A percentile compares a stretch with the other conserved stretches of the same genome.
Conservation (phyloP, 2,329 filamentous ascomycete genomes). For the Botryosphaeria agaves region DNA sequence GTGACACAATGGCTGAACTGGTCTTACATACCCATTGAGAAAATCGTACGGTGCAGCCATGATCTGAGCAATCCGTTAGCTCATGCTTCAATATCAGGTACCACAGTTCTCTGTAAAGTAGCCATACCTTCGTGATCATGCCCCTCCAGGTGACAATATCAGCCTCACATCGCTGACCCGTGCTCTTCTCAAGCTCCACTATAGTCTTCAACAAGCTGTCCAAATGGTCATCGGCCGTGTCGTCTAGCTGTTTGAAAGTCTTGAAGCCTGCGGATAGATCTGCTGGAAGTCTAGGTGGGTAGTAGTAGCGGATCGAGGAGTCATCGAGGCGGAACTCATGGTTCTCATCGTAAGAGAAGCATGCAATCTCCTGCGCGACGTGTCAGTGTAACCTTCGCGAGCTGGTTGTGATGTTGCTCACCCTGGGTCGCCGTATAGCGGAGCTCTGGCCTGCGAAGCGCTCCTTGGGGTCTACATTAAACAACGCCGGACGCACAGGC, state of each 20-base stretch:
- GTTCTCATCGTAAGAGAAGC: constrained; percentile 81
- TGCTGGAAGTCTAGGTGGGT: constrained; percentile 46
- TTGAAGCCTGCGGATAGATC: constrained; percentile 72
- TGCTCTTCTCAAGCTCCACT: constrained; percentile 51
- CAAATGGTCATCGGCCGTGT: constrained; percentile 70
- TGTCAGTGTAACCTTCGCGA: no score
- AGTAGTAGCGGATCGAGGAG: constrained; percentile 75
- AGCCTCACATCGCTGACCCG: constrained; percentile 49
- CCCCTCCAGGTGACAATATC: constrained; percentile 87
- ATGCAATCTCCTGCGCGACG: constrained; percentile 60
- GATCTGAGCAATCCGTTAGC: constrained; percentile 41
- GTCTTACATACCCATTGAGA: constrained; percentile 57
- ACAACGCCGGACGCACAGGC: no score
- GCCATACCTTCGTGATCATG: constrained; percentile 86
- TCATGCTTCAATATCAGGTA: no score
- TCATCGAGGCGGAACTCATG: constrained; percentile 62
- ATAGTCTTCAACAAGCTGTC: constrained; percentile 68
- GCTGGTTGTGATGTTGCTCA: constrained; percentile 13
- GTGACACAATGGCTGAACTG: no score
- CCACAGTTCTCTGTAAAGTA: neutral
- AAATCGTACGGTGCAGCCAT: constrained; percentile 71
- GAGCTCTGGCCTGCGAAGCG: constrained; percentile 52
- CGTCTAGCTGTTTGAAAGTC: constrained; percentile 67
- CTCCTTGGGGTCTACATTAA: constrained; percentile 51
- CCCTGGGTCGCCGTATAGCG: constrained; percentile 58